These are phyloP conservation scores for Phyllosticta citrichinensis DNA, from an alignment of 2,329 filamentous ascomycete genomes.

Conservation along the genomic window DNA sequence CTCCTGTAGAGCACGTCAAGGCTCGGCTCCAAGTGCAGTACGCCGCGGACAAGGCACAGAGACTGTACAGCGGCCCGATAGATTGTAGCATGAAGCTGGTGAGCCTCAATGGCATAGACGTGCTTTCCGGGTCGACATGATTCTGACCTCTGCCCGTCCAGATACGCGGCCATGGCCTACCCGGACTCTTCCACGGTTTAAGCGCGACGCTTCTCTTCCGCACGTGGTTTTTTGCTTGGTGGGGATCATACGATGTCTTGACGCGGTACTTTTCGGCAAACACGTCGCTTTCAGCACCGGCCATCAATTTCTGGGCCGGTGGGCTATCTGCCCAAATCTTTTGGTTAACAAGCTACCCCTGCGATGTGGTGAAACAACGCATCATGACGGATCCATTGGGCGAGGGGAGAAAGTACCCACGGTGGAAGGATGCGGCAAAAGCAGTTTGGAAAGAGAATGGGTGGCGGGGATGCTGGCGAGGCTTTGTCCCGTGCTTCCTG, in stretches of 20 bases:
- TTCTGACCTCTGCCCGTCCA: neutral
- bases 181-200: slow-evolving; percentile 78
- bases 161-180: slow-evolving; percentile 56
- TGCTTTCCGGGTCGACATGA: neutral
- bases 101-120: slow-evolving; percentile 2
- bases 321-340: slow-evolving; percentile 89
- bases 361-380: slow-evolving; percentile 88
- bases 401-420: slow-evolving; percentile 49
- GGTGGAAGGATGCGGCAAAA: slow-evolving; percentile 71
- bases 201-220: slow-evolving; percentile 79
- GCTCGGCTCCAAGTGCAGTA: slow-evolving; percentile 93
- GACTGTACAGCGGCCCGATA: slow-evolving; percentile 76
- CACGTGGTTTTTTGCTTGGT: slow-evolving; percentile 96
- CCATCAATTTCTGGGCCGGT: slow-evolving; percentile 94
- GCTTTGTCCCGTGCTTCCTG: slow-evolving; percentile 87
- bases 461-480: slow-evolving; percentile 75
- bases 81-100: slow-evolving; percentile 68
- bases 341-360: slow-evolving; percentile 87
- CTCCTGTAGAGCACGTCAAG: slow-evolving; percentile 92
- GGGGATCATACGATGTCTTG: slow-evolving; percentile 87
- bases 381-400: slow-evolving; percentile 94
- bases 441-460: slow-evolving; percentile 70
- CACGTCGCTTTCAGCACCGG: slow-evolving; percentile 63
- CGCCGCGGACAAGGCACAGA: slow-evolving; percentile 62
- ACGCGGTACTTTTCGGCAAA: slow-evolving; percentile 55